Base-by-base conservation (phyloP, 257 asterid genomes). In the Solanum lycopersicoides region DNA sequence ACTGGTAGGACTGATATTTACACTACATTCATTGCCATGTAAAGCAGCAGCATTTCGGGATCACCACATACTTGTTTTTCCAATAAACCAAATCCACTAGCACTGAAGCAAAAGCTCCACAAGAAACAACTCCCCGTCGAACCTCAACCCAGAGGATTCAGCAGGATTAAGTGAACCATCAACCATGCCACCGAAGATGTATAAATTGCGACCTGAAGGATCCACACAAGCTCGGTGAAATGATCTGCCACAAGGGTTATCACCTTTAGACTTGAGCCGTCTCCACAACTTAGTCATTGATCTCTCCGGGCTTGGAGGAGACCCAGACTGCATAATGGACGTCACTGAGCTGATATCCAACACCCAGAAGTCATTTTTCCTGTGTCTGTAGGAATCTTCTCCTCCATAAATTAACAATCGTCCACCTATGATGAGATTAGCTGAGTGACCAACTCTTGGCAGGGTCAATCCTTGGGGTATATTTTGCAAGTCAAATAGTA, bases 391-490 rank as follows among this genome's bases (percentile, higher is more conserved):
- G 6, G 96, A 91, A 87, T 97, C 99, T 89, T 97, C 99, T 2
- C 99, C 99, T 39, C 99, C 99, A 45, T 93, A 91, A 14, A 97
- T 92, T 63, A 97, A 96, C 86, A 97, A 82, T 16, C 94, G 92
- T 9, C 94, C 94, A 32, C 99, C 99, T 56, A 96, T 63, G 66
- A 97, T 91, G 56, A 92, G 95, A 87, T 88, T 93, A 65, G 99
- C 98, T 0, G 99, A 94, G 94, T 97, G 99, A 23, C 99, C 99
- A 35, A 95, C 99, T 28, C 98, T 92, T 5, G 99, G 95, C 42
- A 95, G 94, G 21, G 95, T 86, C 45, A 89, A 84, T 18, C 98
- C 98, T 34, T 91, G 94, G 69, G 98, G 97, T 15, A 95, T 71
- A 45, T 87, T 92, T 74, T 89, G 90, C 91, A 89, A 39, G 44